Evolutionary conservation across 441 rosid genomes (phyloP), one percentile per base, ranked within the genome.

Genomic region (Hura crepitans): DNA sequence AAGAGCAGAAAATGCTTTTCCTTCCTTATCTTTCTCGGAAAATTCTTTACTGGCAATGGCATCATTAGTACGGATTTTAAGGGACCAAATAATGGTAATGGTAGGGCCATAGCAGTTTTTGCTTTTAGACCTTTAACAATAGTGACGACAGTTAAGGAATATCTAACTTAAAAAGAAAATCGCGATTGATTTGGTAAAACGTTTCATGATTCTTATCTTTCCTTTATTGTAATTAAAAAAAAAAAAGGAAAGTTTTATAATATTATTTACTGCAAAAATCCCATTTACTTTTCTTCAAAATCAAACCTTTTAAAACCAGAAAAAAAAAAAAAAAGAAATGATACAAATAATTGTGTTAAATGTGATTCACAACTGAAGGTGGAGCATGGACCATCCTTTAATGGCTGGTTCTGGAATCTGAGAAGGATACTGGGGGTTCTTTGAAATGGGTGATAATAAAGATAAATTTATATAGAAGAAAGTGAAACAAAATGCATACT

Each of bases 51-150:
- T 62, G 58, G 65, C 9, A 42, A 51, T 72, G 70, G 71, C 73
- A 65, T 78, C 69, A 49, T 61, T 25, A 42, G 33, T 6, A 37
- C 31, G 28, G 25, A 13, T 55, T 9, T 7, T n/a, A n/a, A n/a
- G n/a, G n/a, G 30, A 72, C 73, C 47, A 75, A 31, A 30, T 47
- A 2, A 25, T 47, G 45, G 53, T 23, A 61, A 54, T 47, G 67
- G 79, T 79, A 72, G 81, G 81, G 62, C 56, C 77, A 69, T 35
- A 35, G 39, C 17, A 42, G 62, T 27, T 11, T 37, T 43, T 66
- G 39, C 79, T n/a, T 70, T 75, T 65, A 46, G 49, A 20, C 42
- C 61, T 56, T 65, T 39, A 46, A 39, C 62, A 57, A 51, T 59
- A 46, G 7, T 5, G 13, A 54, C 46, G 25, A 17, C 11, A 47